phyloP scores from a whole-genome alignment of 2,329 filamentous ascomycete species.

The Beauveria sp. region DNA sequence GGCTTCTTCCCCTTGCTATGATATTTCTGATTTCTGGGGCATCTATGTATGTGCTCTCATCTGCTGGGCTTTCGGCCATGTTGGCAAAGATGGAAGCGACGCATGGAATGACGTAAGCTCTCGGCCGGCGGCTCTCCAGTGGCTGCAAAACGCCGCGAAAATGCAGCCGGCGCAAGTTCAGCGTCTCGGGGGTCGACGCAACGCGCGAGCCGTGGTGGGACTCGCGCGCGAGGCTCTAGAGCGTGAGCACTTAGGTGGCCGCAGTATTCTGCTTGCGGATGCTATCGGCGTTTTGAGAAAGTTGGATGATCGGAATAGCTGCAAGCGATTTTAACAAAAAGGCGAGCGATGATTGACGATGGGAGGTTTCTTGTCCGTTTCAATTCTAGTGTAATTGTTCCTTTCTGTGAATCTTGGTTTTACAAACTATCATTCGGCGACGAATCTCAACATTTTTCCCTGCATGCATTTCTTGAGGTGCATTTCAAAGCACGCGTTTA shows the following conservation, averaged over 20 bases:
- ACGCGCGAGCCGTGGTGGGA: conserved; percentile 38
- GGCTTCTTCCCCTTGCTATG: conserved; percentile 20
- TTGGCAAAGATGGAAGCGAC: conserved; percentile 14
- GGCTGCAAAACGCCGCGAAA: conserved; percentile 34
- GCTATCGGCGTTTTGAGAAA: conserved; percentile 44
- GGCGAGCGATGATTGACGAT: background rate
- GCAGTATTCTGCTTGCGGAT: conserved; percentile 45
- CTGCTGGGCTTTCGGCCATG: conserved; percentile 49
- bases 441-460: background rate
- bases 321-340: conserved; percentile 32
- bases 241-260: conserved; percentile 39
- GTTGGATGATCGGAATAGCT: conserved; percentile 37
- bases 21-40: conserved; percentile 46
- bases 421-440: background rate
- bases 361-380: background rate
- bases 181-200: conserved; percentile 30
- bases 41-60: conserved; percentile 51
- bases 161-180: conserved; percentile 32
- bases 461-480: background rate
- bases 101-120: conserved; percentile 16
- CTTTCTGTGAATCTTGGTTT: background rate
- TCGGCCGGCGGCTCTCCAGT: conserved; percentile 24
- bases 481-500: conserved; percentile 2
- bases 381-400: background rate
- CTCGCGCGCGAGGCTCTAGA: conserved; percentile 41